Percentiles rank a stretch among this genome's conserved stretches.
Conservation (phyloP, 768 basidiomycete genomes). For the Tulasnella sp. region DNA sequence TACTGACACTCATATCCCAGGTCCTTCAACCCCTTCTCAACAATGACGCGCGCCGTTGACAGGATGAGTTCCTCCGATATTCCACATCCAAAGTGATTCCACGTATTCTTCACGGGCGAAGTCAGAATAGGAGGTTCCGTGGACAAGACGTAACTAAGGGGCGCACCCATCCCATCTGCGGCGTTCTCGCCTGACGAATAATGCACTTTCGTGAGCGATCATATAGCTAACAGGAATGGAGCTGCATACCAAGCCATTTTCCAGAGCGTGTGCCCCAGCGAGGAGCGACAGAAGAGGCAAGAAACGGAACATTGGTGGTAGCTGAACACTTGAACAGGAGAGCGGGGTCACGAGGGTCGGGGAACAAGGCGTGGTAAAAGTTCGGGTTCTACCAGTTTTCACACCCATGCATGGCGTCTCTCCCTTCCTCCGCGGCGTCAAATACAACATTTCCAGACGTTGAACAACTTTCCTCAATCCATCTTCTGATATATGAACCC, state of each 20-base stretch:
- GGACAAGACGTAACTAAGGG: neutral
- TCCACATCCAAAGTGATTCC: constrained; percentile 44
- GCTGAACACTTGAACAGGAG: neutral
- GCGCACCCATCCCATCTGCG: constrained; percentile 28
- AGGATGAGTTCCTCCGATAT: constrained; percentile 42
- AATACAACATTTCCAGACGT: too few relatives aligned
- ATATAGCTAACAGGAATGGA: neutral
- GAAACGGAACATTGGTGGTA: constrained; percentile 14
- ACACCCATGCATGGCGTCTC: neutral
- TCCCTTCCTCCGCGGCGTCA: neutral
- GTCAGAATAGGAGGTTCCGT: neutral
- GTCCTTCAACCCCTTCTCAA: constrained; percentile 39
- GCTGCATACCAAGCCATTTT: constrained; percentile 25
- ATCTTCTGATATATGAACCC: neutral
- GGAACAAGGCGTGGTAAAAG: neutral
- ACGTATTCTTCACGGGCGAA: constrained; percentile 36
- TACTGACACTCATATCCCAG: constrained; percentile 43
- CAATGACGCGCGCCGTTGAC: constrained; percentile 39
- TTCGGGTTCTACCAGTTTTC: neutral
- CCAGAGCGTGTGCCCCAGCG: constrained; percentile 15
- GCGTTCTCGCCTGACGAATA: constrained; percentile 19
- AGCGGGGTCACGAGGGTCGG: neutral
- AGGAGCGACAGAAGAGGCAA: constrained; percentile 3
- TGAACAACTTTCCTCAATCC: neutral
- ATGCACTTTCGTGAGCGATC: neutral